A percentile compares a stretch with the other conserved stretches of the same genome.
These are phyloP conservation scores for Cylindrodendrum hubeiense DNA, from an alignment of 2,329 filamentous ascomycete genomes.

Conservation along the genomic window DNA sequence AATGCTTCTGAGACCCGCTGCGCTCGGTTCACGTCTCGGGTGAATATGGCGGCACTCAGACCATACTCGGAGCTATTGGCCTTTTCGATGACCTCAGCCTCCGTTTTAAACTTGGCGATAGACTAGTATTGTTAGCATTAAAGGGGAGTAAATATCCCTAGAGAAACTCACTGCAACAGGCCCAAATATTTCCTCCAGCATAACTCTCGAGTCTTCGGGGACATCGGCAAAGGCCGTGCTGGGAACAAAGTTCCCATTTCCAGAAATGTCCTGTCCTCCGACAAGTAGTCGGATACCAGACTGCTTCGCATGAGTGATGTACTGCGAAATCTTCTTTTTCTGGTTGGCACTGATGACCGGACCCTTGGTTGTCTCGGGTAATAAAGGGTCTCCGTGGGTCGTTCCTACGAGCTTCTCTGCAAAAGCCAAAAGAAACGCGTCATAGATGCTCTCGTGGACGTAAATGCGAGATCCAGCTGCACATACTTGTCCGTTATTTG, in stretches of 20 bases:
- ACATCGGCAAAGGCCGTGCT: slow-evolving; percentile 48
- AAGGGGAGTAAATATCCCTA: no score
- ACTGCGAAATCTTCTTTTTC: slow-evolving; percentile 56
- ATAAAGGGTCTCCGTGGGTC: slow-evolving; percentile 39
- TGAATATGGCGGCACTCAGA: slow-evolving; percentile 66
- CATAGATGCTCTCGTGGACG: slow-evolving; percentile 67
- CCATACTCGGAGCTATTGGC: slow-evolving; percentile 61
- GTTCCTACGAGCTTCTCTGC: slow-evolving; percentile 62
- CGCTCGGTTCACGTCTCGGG: slow-evolving; percentile 55
- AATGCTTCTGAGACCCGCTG: not conserved
- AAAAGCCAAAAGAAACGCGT: slow-evolving; percentile 72
- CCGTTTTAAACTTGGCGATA: not conserved
- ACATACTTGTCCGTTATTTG: slow-evolving; percentile 71
- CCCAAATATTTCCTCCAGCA: slow-evolving; percentile 45
- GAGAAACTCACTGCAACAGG: slow-evolving; percentile 37
- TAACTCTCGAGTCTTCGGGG: slow-evolving; percentile 23
- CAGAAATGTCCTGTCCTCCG: slow-evolving; percentile 22
- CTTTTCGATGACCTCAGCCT: not conserved
- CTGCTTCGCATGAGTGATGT: slow-evolving; percentile 56
- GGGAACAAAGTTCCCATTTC: slow-evolving; percentile 44
- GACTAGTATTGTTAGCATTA: not conserved
- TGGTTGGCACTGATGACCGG: slow-evolving; percentile 70
- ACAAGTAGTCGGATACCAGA: slow-evolving; percentile 32
- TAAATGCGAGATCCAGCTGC: slow-evolving; percentile 69
- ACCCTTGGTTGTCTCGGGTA: slow-evolving; percentile 48